Evolutionary conservation across 176 grass and related monocot species (phyloP), one percentile per base, ranked within the genome.

Genomic region (Raddia guianensis): DNA sequence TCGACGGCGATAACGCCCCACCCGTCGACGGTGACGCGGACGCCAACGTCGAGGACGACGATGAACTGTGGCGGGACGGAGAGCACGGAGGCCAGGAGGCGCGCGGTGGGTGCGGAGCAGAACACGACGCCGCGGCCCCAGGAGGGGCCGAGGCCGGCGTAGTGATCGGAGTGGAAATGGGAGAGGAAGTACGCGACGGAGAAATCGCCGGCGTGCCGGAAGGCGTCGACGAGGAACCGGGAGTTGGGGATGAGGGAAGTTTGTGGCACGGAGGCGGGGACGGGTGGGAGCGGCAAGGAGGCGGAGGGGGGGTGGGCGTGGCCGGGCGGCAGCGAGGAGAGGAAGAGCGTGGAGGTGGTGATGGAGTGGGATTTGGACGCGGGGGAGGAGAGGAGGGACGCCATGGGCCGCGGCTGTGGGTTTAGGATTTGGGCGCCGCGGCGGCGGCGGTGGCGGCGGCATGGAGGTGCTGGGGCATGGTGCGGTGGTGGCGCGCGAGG

Each of bases 101-200:
- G 86, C 7, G 90, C 90, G 68, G 95, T 94, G 66, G 63, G 71
- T 8, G 73, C 78, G 49, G 95, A 88, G 80, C 92, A 98, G 81
- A 92, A 93, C 44, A 98, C 59, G 66, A 98, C 69, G 4, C 95
- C 95, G n/a, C 87, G 78, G 80, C 76, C 82, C 95, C 95, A 98
- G 59, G 83, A 82, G 58, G 84, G 88, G 14, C 83, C 37, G 37
- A 98, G 88, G 63, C 95, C 90, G 12, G 72, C 55, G 84, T 98
- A 91, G 75, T 98, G 95, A 45, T 98, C 95, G 16, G 95, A 89
- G 84, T 98, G 95, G 86, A 98, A 98, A 84, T 98, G 95, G 62
- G 95, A 95, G 43, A 98, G 88, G 9, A 98, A 98, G 82, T 98
- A 98, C 40, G 95, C 75, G 54, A 86, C 84, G 27, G 90, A 91